A percentile compares a stretch with the other conserved stretches of the same genome.
Conservation (phyloP, 192 early-diverging fungal species). For the Allomyces javanicus region DNA sequence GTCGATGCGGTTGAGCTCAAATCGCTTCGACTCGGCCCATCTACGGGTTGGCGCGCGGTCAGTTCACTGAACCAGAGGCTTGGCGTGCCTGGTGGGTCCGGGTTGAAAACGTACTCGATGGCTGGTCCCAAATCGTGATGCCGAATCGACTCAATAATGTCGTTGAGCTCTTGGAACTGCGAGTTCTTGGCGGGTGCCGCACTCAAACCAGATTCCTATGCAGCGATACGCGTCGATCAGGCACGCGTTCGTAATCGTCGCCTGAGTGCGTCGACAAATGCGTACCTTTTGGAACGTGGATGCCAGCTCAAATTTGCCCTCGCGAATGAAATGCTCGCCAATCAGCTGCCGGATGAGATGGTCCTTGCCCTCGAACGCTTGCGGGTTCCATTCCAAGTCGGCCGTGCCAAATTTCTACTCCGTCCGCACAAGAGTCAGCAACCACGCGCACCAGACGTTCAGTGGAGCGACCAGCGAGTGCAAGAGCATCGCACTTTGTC, state of each 20-base stretch:
- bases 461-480: neutral
- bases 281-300: constrained; percentile 31
- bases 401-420: constrained; percentile 6
- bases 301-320: constrained; percentile 70
- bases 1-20: constrained; percentile 27
- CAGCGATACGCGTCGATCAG: too few relatives aligned
- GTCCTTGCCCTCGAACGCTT: constrained; percentile 53
- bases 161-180: constrained; percentile 70
- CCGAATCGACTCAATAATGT: constrained; percentile 41
- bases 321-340: constrained; percentile 58
- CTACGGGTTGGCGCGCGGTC: constrained; percentile 7
- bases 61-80: constrained; percentile 1
- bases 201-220: constrained; percentile 19
- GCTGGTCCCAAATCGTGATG: constrained; percentile 38
- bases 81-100: neutral
- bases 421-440: neutral
- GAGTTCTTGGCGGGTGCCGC: constrained; percentile 22
- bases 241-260: too few relatives aligned
- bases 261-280: too few relatives aligned
- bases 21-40: constrained; percentile 49
- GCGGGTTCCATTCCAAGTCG: constrained; percentile 36
- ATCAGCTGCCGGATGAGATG: constrained; percentile 39
- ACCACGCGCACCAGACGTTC: neutral
- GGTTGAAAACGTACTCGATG: constrained; percentile 19
- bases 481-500: constrained; percentile 30